phyloP scores from a whole-genome alignment of 345 rosid genomes.

The Firmiana major region DNA sequence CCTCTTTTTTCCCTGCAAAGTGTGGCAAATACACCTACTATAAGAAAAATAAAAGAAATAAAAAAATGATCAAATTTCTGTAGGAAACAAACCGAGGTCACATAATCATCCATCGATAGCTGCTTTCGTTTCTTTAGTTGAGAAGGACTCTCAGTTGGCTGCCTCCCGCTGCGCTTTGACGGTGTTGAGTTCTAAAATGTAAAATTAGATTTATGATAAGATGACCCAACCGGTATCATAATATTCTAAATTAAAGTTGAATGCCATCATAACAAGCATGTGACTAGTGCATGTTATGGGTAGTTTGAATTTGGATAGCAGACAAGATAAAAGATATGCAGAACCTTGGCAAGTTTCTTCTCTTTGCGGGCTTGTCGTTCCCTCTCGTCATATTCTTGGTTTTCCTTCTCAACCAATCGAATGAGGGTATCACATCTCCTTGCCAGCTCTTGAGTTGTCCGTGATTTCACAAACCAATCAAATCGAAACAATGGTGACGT shows the following conservation, averaged over 20 bases:
- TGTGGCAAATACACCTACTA: background rate
- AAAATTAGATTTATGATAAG: background rate
- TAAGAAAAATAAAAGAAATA: background rate
- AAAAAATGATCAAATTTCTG: background rate
- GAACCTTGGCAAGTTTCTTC: slow-evolving; percentile 95
- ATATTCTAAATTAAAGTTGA: background rate
- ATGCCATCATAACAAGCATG: background rate
- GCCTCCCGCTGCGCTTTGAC: slow-evolving; percentile 67
- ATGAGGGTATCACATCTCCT: slow-evolving; percentile 96
- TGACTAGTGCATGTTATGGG: too few relatives aligned
- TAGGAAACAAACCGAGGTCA: slow-evolving; percentile 40
- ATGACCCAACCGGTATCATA: background rate
- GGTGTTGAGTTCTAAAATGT: slow-evolving; percentile 56
- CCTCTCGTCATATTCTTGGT: slow-evolving; percentile 94
- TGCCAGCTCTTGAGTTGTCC: slow-evolving; percentile 87
- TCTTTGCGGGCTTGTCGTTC: slow-evolving; percentile 98
- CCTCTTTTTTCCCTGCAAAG: slow-evolving; percentile 68
- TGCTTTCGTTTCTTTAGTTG: slow-evolving; percentile 76
- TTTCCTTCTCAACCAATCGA: slow-evolving; percentile 96
- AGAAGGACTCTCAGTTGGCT: slow-evolving; percentile 59
- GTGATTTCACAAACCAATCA: slow-evolving; percentile 97
- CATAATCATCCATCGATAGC: slow-evolving; percentile 74
- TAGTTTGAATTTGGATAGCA: background rate
- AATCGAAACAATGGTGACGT: slow-evolving; percentile 81
- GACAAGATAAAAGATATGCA: background rate